Base-by-base conservation (phyloP, 2,329 filamentous ascomycete genomes). In the Pyrenophora seminiperda region DNA sequence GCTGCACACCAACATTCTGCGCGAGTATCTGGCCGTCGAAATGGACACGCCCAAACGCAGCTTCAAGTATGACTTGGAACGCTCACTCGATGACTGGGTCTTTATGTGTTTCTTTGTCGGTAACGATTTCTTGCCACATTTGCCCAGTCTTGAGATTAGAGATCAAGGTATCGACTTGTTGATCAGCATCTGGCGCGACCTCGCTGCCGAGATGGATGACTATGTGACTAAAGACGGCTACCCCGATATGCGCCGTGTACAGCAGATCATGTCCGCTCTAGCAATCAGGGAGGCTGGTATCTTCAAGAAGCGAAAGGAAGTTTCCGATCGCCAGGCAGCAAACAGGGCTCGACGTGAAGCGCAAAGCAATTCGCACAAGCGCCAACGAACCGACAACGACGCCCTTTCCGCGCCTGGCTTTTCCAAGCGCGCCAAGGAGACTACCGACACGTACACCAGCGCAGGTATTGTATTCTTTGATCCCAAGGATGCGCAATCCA, bases 101-200 rank as follows among this genome's bases (percentile, higher is more conserved):
- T 97, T 97, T 73, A 94, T 97, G 86, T 97, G 93, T 76, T 97
- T 95, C 77, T 97, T 97, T 71, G 93, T 97, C 48, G 93, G 93
- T 61, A 99, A 99, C 74, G 95, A 99, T 78, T 99, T 99, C 77
- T 77, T 99, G 61, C 94, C 94, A 41, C 94, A 99, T 80, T 79
- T 99, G 50, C 94, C 94, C n/a, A 96, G 93, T 65, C 81, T 99
- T 50, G 94, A 97, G 73, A 97, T 99, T 71, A 86, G 94, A 53
- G 94, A 99, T 68, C 92, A 97, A 70, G 93, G 93, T 40, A 99
- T 99, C 68, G 93, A 99, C 70, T 95, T 92, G 1, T 80, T 99
- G 47, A 96, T 92, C 59, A 88, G 90, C n/a, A 94, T 99, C 47
- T 99, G 95, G 94, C 88, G 90, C 68, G 91, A 97, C 61, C 96